A percentile compares a stretch with the other conserved stretches of the same genome.
These are phyloP conservation scores for Plasmodium vinckei DNA, from an alignment of 169 alveolate genomes.

Conservation along the genomic window DNA sequence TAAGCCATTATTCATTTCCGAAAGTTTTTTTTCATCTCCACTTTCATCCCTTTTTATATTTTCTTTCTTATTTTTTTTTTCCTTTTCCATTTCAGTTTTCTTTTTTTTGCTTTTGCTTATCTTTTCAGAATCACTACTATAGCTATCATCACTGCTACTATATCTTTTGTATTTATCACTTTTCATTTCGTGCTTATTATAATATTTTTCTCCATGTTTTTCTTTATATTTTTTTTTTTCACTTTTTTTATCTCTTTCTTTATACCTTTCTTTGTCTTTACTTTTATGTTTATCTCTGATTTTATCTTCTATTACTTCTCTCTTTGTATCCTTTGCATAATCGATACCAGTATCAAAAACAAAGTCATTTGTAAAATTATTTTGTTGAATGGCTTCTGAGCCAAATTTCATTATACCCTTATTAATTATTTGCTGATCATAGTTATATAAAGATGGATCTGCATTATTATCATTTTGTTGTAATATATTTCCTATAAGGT, in stretches of 20 bases:
- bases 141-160: not conserved
- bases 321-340: conserved; percentile 30
- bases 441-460: conserved; percentile 45
- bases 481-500: conserved; percentile 54
- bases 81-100: not conserved
- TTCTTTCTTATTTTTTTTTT: conserved; percentile 12
- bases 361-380: conserved; percentile 27
- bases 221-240: not conserved
- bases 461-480: conserved; percentile 39
- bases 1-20: conserved; percentile 75
- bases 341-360: conserved; percentile 32
- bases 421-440: conserved; percentile 59
- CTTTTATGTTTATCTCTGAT: conserved; percentile 4
- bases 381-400: conserved; percentile 17
- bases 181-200: not conserved
- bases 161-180: not conserved
- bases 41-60: not conserved
- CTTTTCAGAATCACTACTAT: not conserved
- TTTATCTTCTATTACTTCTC: conserved; percentile 37
- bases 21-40: not conserved
- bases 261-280: not conserved
- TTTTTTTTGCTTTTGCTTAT: not conserved
- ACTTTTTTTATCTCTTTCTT: not conserved
- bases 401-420: conserved; percentile 73
- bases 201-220: not conserved